Evolutionary conservation across 257 asterid genomes (phyloP), one percentile per base, ranked within the genome.

Genomic region (Scutellaria baicalensis): DNA sequence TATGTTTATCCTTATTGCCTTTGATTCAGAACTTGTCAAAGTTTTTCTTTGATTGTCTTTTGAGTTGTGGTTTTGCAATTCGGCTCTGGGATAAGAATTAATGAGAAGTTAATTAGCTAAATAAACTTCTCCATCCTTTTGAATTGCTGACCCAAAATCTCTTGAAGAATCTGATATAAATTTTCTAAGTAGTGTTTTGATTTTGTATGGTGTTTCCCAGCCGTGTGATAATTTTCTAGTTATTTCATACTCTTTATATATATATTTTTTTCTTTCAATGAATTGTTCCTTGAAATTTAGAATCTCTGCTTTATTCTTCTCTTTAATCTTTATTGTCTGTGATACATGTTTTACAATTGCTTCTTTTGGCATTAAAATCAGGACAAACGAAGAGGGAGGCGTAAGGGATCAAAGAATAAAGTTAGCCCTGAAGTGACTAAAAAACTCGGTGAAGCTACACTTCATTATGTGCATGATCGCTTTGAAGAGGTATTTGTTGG

Each of bases 361-460:
- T 44, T 18, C 36, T 52, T 17, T 80, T 65, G 72, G 47, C 48
- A 63, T 68, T 72, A 13, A 47, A 65, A 77, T 23, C 77, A 83
- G 93, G 43, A 64, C 59, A 87, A 81, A 75, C 72, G 69, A 70
- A 82, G 79, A 60, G 97, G 97, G 21, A 78, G 95, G 72, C 80
- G 77, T 57, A 92, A 82, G 82, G 96, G 96, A 65, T 78, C 92
- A 72, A 85, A 47, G 76, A 86, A 69, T 42, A 92, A 86, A 79
- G 76, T 33, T 51, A 78, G 76, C 64, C 80, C 97, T 45, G 93
- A 87, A 65, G 82, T 86, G 72, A 76, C 84, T 40, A 78, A 79
- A 76, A 89, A 85, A 77, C 94, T 89, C 79, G 97, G 96, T 64
- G 92, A 87, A 59, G 96, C 96, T 35, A 87, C 91, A 36, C 92